phyloP scores from a whole-genome alignment of 108 stramenopile genomes.

The Chaetoceros tenuissimus region DNA sequence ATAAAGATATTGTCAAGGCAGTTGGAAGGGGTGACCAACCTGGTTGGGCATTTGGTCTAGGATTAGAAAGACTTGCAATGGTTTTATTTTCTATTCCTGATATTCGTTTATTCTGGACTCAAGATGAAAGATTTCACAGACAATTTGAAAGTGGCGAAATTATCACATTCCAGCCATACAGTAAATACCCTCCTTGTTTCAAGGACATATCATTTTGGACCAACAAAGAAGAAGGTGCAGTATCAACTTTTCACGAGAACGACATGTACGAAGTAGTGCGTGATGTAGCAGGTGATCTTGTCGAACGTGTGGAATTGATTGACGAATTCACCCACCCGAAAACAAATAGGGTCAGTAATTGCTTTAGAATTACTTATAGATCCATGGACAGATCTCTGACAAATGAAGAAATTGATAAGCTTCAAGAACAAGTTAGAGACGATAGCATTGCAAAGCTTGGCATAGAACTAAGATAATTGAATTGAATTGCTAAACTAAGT shows the following conservation, averaged over 20 bases:
- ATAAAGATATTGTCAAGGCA: conserved; percentile 59
- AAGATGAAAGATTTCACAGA: conserved; percentile 79
- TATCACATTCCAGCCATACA: conserved; percentile 80
- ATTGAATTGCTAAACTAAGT: conserved; percentile 13
- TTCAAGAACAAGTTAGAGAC: conserved; percentile 76
- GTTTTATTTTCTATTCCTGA: conserved; percentile 93
- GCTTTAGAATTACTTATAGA: conserved; percentile 91
- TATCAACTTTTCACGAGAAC: conserved; percentile 61
- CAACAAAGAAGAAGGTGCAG: background rate
- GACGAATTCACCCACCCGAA: conserved; percentile 94
- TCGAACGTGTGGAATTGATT: conserved; percentile 82
- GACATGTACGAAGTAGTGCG: conserved; percentile 87
- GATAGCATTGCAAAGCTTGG: conserved; percentile 7
- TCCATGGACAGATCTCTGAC: conserved; percentile 95
- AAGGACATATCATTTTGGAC: conserved; percentile 95
- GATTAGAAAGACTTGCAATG: conserved; percentile 96
- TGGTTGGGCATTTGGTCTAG: conserved; percentile 96
- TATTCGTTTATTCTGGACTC: conserved; percentile 95
- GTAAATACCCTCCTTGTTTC: conserved; percentile 90
- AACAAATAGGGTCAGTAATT: conserved; percentile 63
- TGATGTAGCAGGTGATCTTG: conserved; percentile 88
- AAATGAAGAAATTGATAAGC: conserved; percentile 89
- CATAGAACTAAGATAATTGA: conserved; percentile 31
- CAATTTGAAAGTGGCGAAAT: conserved; percentile 83
- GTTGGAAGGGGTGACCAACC: conserved; percentile 22